These are phyloP conservation scores for Medicago ruthenica DNA, from an alignment of 306 rosid species.

Conservation along the genomic window DNA sequence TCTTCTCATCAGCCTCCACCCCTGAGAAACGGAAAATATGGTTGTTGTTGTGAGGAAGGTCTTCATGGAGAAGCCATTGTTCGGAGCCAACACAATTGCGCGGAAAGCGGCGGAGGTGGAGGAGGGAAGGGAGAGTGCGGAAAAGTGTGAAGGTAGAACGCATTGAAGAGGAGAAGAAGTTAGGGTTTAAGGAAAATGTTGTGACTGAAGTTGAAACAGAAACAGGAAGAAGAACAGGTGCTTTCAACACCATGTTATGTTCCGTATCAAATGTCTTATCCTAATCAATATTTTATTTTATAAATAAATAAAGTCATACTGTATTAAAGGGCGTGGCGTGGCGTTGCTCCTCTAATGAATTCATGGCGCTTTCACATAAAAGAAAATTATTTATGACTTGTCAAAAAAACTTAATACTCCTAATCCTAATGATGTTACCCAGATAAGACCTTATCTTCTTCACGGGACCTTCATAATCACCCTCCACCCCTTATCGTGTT, in stretches of 20 bases:
- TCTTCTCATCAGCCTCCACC: conserved; percentile 30
- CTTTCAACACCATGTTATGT: background rate
- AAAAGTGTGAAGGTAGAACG: conserved; percentile 41
- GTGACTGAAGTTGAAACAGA: background rate
- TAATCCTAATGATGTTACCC: too few relatives aligned
- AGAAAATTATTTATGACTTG: too few relatives aligned
- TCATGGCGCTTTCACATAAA: too few relatives aligned
- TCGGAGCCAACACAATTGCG: conserved; percentile 8
- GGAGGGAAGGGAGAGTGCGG: conserved; percentile 16
- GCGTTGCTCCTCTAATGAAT: too few relatives aligned
- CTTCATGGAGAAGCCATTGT: background rate
- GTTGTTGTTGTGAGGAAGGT: conserved; percentile 12
- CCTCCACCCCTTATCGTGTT: too few relatives aligned
- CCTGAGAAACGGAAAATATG: conserved; percentile 29
- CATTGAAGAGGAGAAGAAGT: conserved; percentile 34
- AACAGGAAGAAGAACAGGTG: background rate
- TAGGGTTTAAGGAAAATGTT: conserved; percentile 31
- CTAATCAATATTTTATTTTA: too few relatives aligned
- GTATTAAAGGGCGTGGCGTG: too few relatives aligned
- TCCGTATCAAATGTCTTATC: too few relatives aligned
- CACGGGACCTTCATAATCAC: too few relatives aligned
- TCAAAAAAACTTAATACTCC: too few relatives aligned
- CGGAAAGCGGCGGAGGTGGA: conserved; percentile 28
- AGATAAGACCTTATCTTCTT: too few relatives aligned
- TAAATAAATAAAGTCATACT: too few relatives aligned